Conservation (phyloP, 2,329 filamentous ascomycete genomes). For the Colletotrichum australisinense region DNA sequence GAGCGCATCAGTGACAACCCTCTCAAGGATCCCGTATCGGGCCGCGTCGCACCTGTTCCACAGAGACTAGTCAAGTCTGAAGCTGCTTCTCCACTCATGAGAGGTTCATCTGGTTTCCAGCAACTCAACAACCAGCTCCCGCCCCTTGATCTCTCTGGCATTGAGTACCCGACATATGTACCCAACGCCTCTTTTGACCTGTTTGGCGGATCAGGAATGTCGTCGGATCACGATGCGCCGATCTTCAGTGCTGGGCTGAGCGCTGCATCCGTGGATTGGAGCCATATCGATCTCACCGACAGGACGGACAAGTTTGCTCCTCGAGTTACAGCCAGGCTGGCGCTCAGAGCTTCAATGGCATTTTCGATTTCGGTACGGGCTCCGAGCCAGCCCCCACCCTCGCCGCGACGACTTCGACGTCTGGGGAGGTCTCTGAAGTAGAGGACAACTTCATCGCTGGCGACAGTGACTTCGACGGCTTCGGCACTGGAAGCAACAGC, state of each 20-base stretch:
- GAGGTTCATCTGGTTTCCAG: conserved; percentile 58
- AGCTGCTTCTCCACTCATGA: conserved; percentile 68
- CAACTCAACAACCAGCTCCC: conserved; percentile 65
- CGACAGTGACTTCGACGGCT: conserved; percentile 60
- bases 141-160: conserved; percentile 68
- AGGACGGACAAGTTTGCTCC: conserved; percentile 59
- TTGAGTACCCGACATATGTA: conserved; percentile 63
- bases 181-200: conserved; percentile 62
- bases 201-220: conserved; percentile 57
- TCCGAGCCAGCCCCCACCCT: conserved; percentile 67
- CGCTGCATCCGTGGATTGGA: conserved; percentile 61
- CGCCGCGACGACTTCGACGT: conserved; percentile 69
- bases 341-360: conserved; percentile 61
- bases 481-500: conserved; percentile 58
- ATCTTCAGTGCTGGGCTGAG: conserved; percentile 72
- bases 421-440: conserved; percentile 75
- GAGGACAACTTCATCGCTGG: conserved; percentile 66
- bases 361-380: conserved; percentile 62
- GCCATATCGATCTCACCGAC: conserved; percentile 58
- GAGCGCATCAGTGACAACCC: conserved; percentile 54
- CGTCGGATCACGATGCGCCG: conserved; percentile 65
- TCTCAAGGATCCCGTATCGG: conserved; percentile 50
- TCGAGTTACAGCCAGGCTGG: conserved; percentile 67
- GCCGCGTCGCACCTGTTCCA: conserved; percentile 52
- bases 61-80: conserved; percentile 70